Percentiles rank a stretch among this genome's conserved stretches.
These are phyloP conservation scores for Saccharum officinarum DNA, from an alignment of 176 grass and related monocot species.

Conservation along the genomic window DNA sequence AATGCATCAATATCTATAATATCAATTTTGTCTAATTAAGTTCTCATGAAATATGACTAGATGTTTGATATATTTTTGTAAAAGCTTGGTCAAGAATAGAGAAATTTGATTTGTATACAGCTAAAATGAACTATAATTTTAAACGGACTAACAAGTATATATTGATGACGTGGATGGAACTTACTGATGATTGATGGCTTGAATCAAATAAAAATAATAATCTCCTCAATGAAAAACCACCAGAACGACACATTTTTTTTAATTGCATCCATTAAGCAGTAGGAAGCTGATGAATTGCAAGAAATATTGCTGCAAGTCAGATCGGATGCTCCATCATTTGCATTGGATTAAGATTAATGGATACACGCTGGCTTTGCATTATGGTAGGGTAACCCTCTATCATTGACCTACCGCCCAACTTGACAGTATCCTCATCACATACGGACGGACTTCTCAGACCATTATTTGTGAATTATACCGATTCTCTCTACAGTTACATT, in stretches of 20 bases:
- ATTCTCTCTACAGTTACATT: neutral
- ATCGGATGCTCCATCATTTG: constrained; percentile 15
- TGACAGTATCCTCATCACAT: constrained; percentile 33
- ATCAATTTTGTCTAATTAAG: neutral
- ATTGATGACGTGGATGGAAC: neutral
- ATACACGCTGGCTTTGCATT: constrained; percentile 42
- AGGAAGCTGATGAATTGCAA: neutral
- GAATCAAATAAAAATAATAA: neutral
- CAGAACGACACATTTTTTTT: neutral
- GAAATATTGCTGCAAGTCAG: constrained; percentile 26
- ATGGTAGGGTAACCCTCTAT: constrained; percentile 41
- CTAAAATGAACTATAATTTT: neutral
- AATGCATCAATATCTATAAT: neutral
- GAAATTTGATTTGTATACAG: neutral
- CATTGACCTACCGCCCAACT: constrained; percentile 42
- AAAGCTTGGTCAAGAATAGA: neutral
- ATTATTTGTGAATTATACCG: constrained; percentile 6
- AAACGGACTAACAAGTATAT: neutral
- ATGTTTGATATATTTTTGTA: neutral
- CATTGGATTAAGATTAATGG: constrained; percentile 31
- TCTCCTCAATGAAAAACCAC: neutral
- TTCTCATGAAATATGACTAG: neutral
- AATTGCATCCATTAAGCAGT: neutral
- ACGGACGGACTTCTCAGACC: neutral
- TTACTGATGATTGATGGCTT: neutral